Evolutionary conservation across 75 land plant genomes (phyloP), one percentile per base, ranked within the genome.

Genomic region (Chamaecyparis obtusa): DNA sequence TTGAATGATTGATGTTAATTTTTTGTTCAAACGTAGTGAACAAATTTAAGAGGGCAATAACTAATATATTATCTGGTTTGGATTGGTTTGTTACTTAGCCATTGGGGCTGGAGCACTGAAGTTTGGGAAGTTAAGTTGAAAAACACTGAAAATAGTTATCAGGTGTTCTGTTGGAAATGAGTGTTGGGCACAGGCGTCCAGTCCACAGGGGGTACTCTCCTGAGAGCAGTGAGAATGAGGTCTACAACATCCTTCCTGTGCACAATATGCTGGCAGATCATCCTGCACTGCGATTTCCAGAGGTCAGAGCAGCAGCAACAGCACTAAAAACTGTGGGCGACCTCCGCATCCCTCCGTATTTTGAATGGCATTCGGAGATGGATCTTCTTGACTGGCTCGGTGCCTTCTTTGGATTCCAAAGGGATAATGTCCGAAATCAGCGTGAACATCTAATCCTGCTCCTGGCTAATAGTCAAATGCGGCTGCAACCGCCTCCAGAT

Each of bases 361-460:
- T 72, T 74, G 87, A 84, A 76, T 93, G 95, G 95, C 51, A 37
- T 48, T 88, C 84, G 27, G 83, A 86, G 87, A 90, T 90, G 93
- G 99, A 97, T 90, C 91, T 97, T 32, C 93, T 97, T 82, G 99
- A 97, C 87, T 97, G 99, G 99, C 94, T 97, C 6, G 96, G 93
- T 1, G 85, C 82, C 57, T 95, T 94, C 93, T 97, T 96, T 86
- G 94, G 99, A 21, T 97, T 97, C 86, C 99, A 97, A 91, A 60
- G 60, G 41, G 92, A 88, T 76, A 97, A 96, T 89, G 98, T 97
- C 36, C 86, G 90, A 85, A 97, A 97, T 88, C 99, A 97, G 93
- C 88, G 99, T n/a, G 99, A 97, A 88, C 99, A 97, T 79, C 89
- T 97, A 2, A 96, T 97, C 43, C 95, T 97, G 32, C 96, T 96